Evolutionary conservation across 352 stramenopile genomes (phyloP).

Genomic region (Phytophthora pistaciae): DNA sequence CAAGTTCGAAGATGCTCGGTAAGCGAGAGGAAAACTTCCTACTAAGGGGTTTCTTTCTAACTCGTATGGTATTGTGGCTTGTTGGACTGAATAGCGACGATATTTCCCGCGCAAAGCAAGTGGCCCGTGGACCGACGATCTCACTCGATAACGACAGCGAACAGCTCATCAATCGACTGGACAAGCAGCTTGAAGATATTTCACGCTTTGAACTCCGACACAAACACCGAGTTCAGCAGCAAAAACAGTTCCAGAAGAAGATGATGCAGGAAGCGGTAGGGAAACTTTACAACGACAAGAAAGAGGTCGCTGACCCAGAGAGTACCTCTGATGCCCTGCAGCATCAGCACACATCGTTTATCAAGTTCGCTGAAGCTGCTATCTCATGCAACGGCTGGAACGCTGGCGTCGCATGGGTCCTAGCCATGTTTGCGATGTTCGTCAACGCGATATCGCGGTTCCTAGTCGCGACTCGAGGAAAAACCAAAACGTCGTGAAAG

Average conservation of each 20-base stretch:
- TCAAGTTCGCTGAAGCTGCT: constrained; percentile 15
- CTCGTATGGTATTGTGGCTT: background rate
- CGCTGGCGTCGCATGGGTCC: constrained; percentile 22
- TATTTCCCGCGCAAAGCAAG: constrained; percentile 46
- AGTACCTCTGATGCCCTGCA: constrained; percentile 5
- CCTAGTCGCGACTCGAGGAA: constrained; percentile 15
- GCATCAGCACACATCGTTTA: constrained; percentile 15
- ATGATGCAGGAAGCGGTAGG: constrained; percentile 85
- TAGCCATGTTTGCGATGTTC: constrained; percentile 27
- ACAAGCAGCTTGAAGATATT: constrained; percentile 62
- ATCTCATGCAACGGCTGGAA: constrained; percentile 25
- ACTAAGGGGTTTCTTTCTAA: background rate
- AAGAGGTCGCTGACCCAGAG: constrained; percentile 23
- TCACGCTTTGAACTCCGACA: constrained; percentile 52
- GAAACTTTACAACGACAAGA: constrained; percentile 79
- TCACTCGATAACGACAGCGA: constrained; percentile 2
- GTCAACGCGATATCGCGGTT: constrained; percentile 24
- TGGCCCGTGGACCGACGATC: constrained; percentile 22
- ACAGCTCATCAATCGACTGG: constrained; percentile 39
- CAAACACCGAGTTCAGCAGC: constrained; percentile 47
- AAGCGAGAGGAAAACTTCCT: background rate
- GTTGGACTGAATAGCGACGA: constrained; percentile 29
- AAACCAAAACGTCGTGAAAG: constrained; percentile 27
- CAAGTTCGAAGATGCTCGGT: constrained; percentile 75
- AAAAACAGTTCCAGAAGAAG: constrained; percentile 71